Percentiles rank a stretch among this genome's conserved stretches.
These are phyloP conservation scores for Yamadazyma triangularis DNA, from an alignment of 1,139 yeast species.

Conservation along the genomic window DNA sequence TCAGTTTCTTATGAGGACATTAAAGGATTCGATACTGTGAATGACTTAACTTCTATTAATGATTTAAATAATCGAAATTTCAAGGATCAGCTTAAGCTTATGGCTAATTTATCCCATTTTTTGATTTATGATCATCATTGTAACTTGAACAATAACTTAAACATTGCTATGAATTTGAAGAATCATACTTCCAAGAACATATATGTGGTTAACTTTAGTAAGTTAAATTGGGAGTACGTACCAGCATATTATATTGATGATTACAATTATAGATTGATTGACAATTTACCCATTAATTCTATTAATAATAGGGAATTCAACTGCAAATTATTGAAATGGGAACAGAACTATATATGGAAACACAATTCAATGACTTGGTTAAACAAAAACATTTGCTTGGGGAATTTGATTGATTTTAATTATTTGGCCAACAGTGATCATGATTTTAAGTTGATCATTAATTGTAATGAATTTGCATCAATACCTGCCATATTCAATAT, in stretches of 20 bases:
- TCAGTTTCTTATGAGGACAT: constrained; percentile 8
- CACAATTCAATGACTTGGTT: constrained; percentile 29
- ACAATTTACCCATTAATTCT: constrained; percentile 15
- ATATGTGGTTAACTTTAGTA: constrained; percentile 15
- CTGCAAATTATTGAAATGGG: constrained; percentile 26
- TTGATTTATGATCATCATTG: constrained; percentile 25
- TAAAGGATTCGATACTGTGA: background rate
- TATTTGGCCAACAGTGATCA: constrained; percentile 13
- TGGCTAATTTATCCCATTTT: constrained; percentile 32
- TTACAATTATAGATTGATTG: constrained; percentile 11
- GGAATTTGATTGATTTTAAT: constrained; percentile 31
- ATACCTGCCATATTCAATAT: constrained; percentile 23
- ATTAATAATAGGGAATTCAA: constrained; percentile 15
- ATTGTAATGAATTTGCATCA: constrained; percentile 32
- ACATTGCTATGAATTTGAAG: constrained; percentile 8
- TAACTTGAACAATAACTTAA: constrained; percentile 11
- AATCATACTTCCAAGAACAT: constrained; percentile 8
- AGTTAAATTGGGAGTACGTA: constrained; percentile 12
- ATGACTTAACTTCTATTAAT: constrained; percentile 1
- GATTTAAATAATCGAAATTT: constrained; percentile 31
- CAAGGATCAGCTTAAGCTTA: constrained; percentile 24
- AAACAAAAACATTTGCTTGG: constrained; percentile 24
- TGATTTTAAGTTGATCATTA: constrained; percentile 28
- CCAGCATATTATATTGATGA: constrained; percentile 14
- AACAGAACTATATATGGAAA: constrained; percentile 36